Percentiles rank a stretch among this genome's conserved stretches.
Evolutionary conservation across 116 monocot genomes (phyloP).

Genomic region (Phalaenopsis hybrid): DNA sequence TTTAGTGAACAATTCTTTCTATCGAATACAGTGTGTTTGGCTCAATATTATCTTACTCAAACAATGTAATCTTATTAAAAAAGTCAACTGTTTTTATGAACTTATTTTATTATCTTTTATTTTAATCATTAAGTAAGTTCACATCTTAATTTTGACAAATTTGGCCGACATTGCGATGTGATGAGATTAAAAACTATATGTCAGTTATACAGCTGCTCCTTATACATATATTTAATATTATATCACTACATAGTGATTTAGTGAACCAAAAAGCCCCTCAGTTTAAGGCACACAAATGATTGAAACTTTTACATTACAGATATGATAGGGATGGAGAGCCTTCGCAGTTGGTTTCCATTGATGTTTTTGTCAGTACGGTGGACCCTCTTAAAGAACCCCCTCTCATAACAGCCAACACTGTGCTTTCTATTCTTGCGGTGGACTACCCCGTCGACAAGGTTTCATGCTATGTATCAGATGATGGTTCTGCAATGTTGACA

Average conservation of each 20-base stretch:
- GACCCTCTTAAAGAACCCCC: constrained; percentile 58
- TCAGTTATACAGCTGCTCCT: neutral
- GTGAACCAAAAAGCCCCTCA: neutral
- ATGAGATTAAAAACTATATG: neutral
- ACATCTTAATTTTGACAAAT: neutral
- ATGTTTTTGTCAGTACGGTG: constrained; percentile 56
- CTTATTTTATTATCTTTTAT: no score
- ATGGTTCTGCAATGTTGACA: constrained; percentile 59
- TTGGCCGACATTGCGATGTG: neutral
- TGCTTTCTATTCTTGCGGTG: constrained; percentile 46
- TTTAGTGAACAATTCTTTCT: neutral
- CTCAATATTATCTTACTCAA: neutral
- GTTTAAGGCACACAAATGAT: neutral
- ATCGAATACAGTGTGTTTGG: neutral
- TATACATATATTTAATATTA: neutral
- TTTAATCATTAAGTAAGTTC: neutral
- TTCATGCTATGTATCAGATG: constrained; percentile 64
- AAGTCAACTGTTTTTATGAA: neutral
- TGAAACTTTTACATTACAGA: constrained; percentile 13
- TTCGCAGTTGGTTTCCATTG: constrained; percentile 47
- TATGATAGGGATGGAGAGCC: constrained; percentile 57
- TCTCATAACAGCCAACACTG: constrained; percentile 53
- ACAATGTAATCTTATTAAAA: neutral
- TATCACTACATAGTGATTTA: neutral
- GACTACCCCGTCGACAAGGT: constrained; percentile 60